Evolutionary conservation across 2,329 filamentous ascomycete genomes (phyloP).

Genomic region (Talaromyces albobiverticillius): DNA sequence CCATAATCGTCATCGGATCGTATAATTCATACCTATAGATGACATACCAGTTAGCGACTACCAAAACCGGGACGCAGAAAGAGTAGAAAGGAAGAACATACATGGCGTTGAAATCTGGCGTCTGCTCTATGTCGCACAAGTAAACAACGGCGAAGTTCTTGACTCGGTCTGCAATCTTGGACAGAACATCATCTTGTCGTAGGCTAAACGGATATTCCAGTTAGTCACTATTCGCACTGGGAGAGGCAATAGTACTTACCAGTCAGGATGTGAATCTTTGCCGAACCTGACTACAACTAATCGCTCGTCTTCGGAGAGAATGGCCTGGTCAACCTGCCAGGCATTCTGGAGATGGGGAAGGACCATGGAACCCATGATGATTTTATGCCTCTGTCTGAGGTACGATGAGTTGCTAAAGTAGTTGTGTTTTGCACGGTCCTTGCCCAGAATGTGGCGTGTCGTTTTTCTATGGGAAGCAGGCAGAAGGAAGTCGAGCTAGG

Average conservation of each 20-base stretch:
- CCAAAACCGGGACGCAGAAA: constrained; percentile 59
- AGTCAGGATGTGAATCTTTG: constrained; percentile 77
- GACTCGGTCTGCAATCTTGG: constrained; percentile 87
- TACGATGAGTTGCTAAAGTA: no score
- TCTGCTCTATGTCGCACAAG: constrained; percentile 86
- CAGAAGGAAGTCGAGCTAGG: neutral
- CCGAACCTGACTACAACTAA: constrained; percentile 87
- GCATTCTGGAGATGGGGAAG: constrained; percentile 86
- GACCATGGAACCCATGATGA: constrained; percentile 76
- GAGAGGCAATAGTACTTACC: constrained; percentile 73
- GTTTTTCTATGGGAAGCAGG: no score
- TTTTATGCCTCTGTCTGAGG: neutral
- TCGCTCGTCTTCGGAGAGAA: constrained; percentile 80
- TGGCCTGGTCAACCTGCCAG: constrained; percentile 98
- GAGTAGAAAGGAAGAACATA: constrained; percentile 48
- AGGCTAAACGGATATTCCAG: constrained; percentile 41
- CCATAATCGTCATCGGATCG: constrained; percentile 85
- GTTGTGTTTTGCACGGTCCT: no score
- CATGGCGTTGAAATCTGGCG: constrained; percentile 94
- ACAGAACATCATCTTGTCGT: constrained; percentile 88
- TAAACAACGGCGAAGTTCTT: constrained; percentile 75
- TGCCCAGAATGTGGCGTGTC: no score
- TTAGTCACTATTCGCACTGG: constrained; percentile 38
- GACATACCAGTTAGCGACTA: neutral
- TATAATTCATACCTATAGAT: constrained; percentile 14